phyloP scores from a whole-genome alignment of 169 alveolate genomes.

The Plasmodium vivax region DNA sequence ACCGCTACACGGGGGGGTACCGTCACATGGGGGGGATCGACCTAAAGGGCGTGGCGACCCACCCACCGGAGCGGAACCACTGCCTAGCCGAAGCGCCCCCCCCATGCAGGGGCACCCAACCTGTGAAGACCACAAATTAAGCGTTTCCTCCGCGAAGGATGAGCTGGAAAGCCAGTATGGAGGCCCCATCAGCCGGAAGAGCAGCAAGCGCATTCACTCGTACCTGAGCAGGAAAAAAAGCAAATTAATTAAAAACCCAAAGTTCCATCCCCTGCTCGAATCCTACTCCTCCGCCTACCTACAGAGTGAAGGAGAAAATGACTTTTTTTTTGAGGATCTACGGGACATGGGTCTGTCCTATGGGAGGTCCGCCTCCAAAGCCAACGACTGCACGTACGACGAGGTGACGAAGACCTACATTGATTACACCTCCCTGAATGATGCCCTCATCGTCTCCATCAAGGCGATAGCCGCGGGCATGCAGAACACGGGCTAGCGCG shows the following conservation, averaged over 20 bases:
- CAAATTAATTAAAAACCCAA: slow-evolving; percentile 65
- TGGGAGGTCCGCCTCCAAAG: slow-evolving; percentile 1
- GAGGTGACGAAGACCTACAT: slow-evolving; percentile 21
- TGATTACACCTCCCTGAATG: slow-evolving; percentile 73
- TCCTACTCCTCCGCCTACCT: slow-evolving; percentile 20
- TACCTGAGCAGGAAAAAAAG: slow-evolving; percentile 62
- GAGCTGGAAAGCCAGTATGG: background rate
- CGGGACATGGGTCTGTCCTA: background rate
- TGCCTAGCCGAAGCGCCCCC: background rate
- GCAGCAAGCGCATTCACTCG: slow-evolving; percentile 6
- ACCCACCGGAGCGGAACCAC: background rate
- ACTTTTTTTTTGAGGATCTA: slow-evolving; percentile 8
- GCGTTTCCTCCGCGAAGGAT: background rate
- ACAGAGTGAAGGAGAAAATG: slow-evolving; percentile 39
- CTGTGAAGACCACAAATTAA: background rate
- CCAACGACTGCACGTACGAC: slow-evolving; percentile 3
- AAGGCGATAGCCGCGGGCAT: slow-evolving; percentile 78
- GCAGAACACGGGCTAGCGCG: slow-evolving; percentile 76
- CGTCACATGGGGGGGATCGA: background rate
- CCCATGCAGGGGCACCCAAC: background rate
- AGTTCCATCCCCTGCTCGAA: slow-evolving; percentile 32
- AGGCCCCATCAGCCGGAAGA: background rate
- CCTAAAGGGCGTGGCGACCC: background rate
- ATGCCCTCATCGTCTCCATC: slow-evolving; percentile 70
- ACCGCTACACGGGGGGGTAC: too few species aligned